Conservation (phyloP, 2,329 filamentous ascomycete genomes). For the Camptophora hylomeconis region DNA sequence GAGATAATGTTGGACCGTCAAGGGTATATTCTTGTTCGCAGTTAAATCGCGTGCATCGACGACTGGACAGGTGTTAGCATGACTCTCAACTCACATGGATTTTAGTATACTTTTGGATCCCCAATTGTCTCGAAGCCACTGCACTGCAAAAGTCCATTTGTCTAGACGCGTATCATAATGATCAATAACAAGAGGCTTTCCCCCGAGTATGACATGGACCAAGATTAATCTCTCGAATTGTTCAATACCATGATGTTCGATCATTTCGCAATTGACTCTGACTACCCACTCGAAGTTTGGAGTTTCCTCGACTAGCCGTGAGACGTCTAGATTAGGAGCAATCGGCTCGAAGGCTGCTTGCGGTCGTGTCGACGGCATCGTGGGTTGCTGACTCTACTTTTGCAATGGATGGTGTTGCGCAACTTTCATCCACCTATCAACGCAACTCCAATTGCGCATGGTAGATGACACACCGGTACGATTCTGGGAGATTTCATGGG, state of each 20-base stretch:
- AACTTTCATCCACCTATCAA: too few relatives aligned
- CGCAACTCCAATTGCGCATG: too few relatives aligned
- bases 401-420: background rate
- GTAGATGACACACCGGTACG: too few relatives aligned
- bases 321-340: constrained; percentile 69
- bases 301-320: constrained; percentile 59
- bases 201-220: constrained; percentile 69
- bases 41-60: constrained; percentile 76
- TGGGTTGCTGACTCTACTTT: constrained; percentile 13
- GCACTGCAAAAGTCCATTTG: constrained; percentile 60
- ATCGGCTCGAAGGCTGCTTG: constrained; percentile 88
- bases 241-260: constrained; percentile 61
- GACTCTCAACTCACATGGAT: too few relatives aligned
- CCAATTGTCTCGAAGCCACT: constrained; percentile 69
- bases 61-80: constrained; percentile 39
- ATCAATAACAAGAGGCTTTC: constrained; percentile 81
- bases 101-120: constrained; percentile 55
- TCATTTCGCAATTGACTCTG: constrained; percentile 64
- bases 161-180: constrained; percentile 70
- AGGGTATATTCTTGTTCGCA: constrained; percentile 58
- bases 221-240: constrained; percentile 76
- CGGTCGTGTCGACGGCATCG: constrained; percentile 67
- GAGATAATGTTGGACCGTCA: constrained; percentile 83
- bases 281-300: constrained; percentile 80
- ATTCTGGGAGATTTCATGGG: too few relatives aligned